These are phyloP conservation scores for Fusarium lyarnte DNA, from an alignment of 2,329 filamentous ascomycete genomes.

Conservation along the genomic window DNA sequence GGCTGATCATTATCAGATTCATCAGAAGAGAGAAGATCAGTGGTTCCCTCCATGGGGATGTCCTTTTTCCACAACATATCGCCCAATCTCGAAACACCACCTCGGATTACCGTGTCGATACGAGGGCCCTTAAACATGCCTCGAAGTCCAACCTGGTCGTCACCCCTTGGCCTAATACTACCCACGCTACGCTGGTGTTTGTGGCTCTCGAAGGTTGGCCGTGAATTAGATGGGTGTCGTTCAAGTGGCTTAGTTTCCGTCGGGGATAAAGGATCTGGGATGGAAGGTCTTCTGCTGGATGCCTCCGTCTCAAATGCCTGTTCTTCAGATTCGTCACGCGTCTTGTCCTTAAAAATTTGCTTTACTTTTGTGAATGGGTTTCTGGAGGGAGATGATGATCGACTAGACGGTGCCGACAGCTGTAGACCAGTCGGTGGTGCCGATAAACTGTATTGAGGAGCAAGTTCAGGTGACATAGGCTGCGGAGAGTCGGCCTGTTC, in stretches of 20 bases:
- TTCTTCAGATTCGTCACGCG: conserved; percentile 55
- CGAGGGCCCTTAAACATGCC: conserved; percentile 82
- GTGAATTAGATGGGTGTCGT: conserved; percentile 39
- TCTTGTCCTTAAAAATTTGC: conserved; percentile 65
- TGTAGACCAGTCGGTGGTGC: conserved; percentile 70
- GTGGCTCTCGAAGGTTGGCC: conserved; percentile 56
- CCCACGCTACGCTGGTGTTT: conserved; percentile 60
- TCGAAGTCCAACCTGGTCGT: conserved; percentile 54
- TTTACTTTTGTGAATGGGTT: conserved; percentile 67
- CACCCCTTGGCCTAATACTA: conserved; percentile 56
- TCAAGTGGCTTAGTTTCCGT: conserved; percentile 49
- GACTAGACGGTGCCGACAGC: conserved; percentile 70
- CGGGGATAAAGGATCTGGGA: conserved; percentile 41
- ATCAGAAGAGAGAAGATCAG: conserved; percentile 56
- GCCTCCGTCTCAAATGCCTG: conserved; percentile 49
- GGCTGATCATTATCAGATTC: conserved; percentile 59
- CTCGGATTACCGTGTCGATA: conserved; percentile 76
- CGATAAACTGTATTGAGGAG: conserved; percentile 57
- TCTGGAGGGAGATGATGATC: conserved; percentile 70
- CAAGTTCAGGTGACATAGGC: conserved; percentile 64
- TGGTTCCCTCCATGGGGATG: conserved; percentile 44
- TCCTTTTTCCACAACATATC: conserved; percentile 68
- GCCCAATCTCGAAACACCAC: conserved; percentile 64
- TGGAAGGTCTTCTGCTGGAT: conserved; percentile 38
- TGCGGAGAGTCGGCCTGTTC: conserved; percentile 58